phyloP scores from a whole-genome alignment of 768 basidiomycete species.

The Ramaria sp. region DNA sequence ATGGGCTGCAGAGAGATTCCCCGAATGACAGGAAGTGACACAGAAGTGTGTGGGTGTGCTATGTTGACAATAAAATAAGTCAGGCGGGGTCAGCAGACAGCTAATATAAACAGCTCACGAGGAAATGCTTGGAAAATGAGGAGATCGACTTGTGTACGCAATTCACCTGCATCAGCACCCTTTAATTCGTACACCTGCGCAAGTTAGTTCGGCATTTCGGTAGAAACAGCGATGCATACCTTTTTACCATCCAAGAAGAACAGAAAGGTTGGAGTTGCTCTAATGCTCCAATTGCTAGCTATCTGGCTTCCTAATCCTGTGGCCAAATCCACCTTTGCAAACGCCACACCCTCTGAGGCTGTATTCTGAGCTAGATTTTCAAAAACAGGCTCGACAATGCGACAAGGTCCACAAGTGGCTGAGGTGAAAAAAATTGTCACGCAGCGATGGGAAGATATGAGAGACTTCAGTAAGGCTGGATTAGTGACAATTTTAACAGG shows the following conservation, averaged over 20 bases:
- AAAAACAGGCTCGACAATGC: conserved; percentile 75
- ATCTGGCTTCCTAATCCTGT: conserved; percentile 53
- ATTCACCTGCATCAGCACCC: conserved; percentile 58
- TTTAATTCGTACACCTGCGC: conserved; percentile 55
- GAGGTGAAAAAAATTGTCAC: conserved; percentile 79
- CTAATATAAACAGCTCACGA: conserved; percentile 35
- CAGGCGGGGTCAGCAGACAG: neutral
- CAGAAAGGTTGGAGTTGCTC: conserved; percentile 79
- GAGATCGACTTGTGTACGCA: conserved; percentile 63
- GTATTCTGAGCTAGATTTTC: conserved; percentile 66
- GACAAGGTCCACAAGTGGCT: conserved; percentile 66
- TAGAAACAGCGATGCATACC: conserved; percentile 26
- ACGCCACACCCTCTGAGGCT: conserved; percentile 45
- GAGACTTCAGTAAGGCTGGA: conserved; percentile 53
- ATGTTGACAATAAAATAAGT: conserved; percentile 1
- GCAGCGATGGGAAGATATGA: conserved; percentile 55
- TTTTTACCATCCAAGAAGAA: conserved; percentile 75
- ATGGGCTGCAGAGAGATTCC: conserved; percentile 64
- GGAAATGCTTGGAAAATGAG: conserved; percentile 71
- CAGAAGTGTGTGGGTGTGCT: conserved; percentile 69
- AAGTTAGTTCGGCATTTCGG: neutral
- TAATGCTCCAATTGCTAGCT: conserved; percentile 51
- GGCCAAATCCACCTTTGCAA: conserved; percentile 76
- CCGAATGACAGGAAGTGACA: conserved; percentile 49
- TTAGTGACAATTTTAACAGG: conserved; percentile 70